These are phyloP conservation scores for Dendrobium catenatum DNA, from an alignment of 106 monocot genomes.

Conservation along the genomic window DNA sequence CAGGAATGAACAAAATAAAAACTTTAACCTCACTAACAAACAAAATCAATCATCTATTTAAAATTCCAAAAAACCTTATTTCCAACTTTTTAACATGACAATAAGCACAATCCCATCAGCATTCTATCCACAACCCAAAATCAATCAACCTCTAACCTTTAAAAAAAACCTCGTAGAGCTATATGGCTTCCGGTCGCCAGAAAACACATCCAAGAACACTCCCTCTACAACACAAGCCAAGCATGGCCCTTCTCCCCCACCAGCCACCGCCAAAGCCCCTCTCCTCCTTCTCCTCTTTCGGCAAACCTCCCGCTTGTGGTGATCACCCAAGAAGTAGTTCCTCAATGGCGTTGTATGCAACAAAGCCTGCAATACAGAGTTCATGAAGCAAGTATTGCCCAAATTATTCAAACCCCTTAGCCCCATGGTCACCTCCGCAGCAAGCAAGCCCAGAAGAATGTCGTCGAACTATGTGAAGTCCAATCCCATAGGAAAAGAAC, in stretches of 20 bases:
- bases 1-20: no score
- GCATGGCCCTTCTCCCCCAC: constrained; percentile 22
- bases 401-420: constrained; percentile 60
- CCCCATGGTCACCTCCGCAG: constrained; percentile 3
- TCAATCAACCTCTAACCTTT: constrained; percentile 33
- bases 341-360: constrained; percentile 43
- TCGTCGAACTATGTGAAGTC: no score
- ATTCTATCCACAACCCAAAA: neutral
- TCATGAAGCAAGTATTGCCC: constrained; percentile 73
- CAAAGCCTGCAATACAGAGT: constrained; percentile 56
- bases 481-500: no score
- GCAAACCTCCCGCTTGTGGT: constrained; percentile 26
- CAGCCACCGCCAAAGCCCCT: neutral
- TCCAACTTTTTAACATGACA: neutral
- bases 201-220: constrained; percentile 34
- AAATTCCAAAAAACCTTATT: neutral
- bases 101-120: neutral
- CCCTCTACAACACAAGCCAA: constrained; percentile 43
- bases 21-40: neutral
- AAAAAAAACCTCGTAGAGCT: constrained; percentile 60
- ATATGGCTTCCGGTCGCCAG: constrained; percentile 43
- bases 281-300: constrained; percentile 29
- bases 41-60: neutral
- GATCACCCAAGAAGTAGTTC: constrained; percentile 41
- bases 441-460: no score